These are phyloP conservation scores for Adansonia gregorii DNA, from an alignment of 441 rosid genomes.

Conservation along the genomic window DNA sequence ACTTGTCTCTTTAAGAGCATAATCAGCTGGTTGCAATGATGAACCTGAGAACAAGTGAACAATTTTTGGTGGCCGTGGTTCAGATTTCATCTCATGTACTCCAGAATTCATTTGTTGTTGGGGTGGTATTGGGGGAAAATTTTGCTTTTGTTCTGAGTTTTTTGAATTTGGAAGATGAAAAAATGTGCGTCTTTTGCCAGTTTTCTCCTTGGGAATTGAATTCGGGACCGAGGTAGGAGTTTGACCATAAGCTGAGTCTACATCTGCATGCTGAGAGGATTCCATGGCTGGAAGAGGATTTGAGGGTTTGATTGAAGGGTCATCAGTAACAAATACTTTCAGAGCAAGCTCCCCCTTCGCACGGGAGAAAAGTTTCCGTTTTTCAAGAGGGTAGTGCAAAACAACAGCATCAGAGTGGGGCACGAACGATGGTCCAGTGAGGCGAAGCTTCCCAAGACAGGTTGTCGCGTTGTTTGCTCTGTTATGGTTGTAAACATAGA, in stretches of 20 bases:
- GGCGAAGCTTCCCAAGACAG: conserved; percentile 73
- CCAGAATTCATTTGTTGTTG: conserved; percentile 44
- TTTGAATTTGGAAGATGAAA: conserved; percentile 58
- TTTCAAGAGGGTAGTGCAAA: conserved; percentile 86
- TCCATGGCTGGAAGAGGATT: conserved; percentile 58
- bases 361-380: conserved; percentile 52
- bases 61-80: conserved; percentile 45
- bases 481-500: conserved; percentile 51
- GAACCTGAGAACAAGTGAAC: conserved; percentile 51
- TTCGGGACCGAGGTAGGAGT: conserved; percentile 28
- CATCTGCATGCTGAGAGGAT: conserved; percentile 37
- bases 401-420: conserved; percentile 75
- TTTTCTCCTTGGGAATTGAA: conserved; percentile 34
- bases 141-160: conserved; percentile 34
- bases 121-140: conserved; percentile 33
- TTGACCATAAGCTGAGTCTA: conserved; percentile 32
- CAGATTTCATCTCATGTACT: conserved; percentile 57
- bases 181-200: conserved; percentile 52
- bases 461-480: conserved; percentile 50
- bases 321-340: conserved; percentile 77
- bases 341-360: conserved; percentile 82
- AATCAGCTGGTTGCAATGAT: conserved; percentile 65
- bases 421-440: conserved; percentile 77
- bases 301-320: conserved; percentile 56
- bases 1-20: conserved; percentile 77